phyloP scores from a whole-genome alignment of 2,329 filamentous ascomycete genomes.

The Penicillium hesseltinei region DNA sequence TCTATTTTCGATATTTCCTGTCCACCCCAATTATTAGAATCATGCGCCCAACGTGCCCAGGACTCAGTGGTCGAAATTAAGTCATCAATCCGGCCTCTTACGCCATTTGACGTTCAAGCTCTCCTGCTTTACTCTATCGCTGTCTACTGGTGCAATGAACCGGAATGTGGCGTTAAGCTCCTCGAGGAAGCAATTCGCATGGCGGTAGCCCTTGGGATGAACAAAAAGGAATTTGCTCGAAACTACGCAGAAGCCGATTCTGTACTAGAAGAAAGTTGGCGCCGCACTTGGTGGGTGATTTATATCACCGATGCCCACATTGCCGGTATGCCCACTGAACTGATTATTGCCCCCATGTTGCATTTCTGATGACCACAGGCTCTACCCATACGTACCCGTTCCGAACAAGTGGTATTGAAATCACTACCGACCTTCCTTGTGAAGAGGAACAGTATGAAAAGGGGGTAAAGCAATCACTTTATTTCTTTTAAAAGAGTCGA shows the following conservation, averaged over 20 bases:
- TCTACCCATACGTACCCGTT: conserved; percentile 24
- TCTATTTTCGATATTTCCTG: conserved; percentile 2
- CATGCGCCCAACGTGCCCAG: neutral
- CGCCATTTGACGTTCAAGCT: conserved; percentile 21
- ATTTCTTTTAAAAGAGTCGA: neutral
- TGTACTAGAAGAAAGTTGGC: conserved; percentile 46
- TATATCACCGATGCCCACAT: conserved; percentile 78
- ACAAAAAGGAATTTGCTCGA: conserved; percentile 1
- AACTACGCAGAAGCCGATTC: conserved; percentile 1
- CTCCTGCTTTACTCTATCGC: conserved; percentile 23
- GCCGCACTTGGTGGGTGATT: conserved; percentile 35
- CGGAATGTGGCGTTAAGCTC: conserved; percentile 4
- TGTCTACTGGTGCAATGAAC: conserved; percentile 19
- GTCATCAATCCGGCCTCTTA: neutral
- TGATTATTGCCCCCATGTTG: neutral
- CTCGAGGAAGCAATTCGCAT: conserved; percentile 12
- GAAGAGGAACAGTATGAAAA: conserved; percentile 27
- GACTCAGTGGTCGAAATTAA: neutral
- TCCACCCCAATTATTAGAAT: neutral
- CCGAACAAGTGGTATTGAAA: conserved; percentile 20
- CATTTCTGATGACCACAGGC: neutral
- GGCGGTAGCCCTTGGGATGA: conserved; percentile 14
- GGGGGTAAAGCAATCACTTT: conserved; percentile 21
- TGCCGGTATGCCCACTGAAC: conserved; percentile 54
- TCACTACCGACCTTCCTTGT: conserved; percentile 28